Base-by-base conservation (phyloP, 2,329 filamentous ascomycete species). In the Simplicillium sp. region DNA sequence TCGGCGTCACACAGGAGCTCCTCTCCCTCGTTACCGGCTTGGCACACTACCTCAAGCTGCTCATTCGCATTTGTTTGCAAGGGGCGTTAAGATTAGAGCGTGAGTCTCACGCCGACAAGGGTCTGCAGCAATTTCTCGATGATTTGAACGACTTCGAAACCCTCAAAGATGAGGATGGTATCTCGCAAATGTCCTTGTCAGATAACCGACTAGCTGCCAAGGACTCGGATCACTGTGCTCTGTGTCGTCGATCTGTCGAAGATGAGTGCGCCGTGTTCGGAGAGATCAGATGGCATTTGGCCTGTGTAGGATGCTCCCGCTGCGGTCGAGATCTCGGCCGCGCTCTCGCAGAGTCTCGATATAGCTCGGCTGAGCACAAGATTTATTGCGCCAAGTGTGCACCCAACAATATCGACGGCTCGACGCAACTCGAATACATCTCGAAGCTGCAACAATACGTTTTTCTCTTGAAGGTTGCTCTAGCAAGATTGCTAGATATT, bases 1-100 rank as follows among this genome's bases (percentile, higher is more conserved):
- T 97, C 34, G 92, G 92, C 34, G 92, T 98, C 28, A 98, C 92
- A 8, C 92, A 98, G 60, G 92, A 98, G 59, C 74, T 98, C n/a
- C 67, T 98, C n/a, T 94, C 90, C 7, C 74, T 98, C 7, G 92
- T 98, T 40, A 98, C 92, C 32, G 90, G 92, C 29, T 74, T 98
- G 39, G 92, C 92, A 14, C 92, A 98, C 62, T 98, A 98, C 57
- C 77, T 98, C 40, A 98, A 98, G 62, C 82, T 98, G 29, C 77
- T 98, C 44, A 98, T 98, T 53, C 81, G 92, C 38, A 98, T 98
- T 52, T 96, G 92, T 56, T 74, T 98, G 20, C 94, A 97, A 58
- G 92, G 90, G 28, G 84, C 92, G 7, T 68, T 98, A 36, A 90
- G 88, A 54, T 75, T 97, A 32, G 92, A 98, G 62, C 82, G 87